phyloP scores from a whole-genome alignment of 257 asterid species.

The Parsonsia alboflavescens region DNA sequence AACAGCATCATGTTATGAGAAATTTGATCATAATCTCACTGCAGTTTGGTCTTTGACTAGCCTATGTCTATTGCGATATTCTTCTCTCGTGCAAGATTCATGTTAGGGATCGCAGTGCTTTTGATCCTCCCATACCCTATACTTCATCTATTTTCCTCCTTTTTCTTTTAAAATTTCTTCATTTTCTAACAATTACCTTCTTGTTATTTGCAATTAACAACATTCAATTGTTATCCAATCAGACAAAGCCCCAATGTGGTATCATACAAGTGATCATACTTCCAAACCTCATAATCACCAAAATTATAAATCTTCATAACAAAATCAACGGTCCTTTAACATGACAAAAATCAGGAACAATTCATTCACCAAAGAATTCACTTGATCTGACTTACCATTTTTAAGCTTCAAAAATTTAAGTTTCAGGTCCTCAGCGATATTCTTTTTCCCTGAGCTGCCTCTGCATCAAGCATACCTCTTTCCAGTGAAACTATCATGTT shows the following conservation, averaged over 20 bases:
- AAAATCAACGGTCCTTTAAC: background rate
- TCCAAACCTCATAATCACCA: background rate
- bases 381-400: constrained; percentile 42
- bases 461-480: constrained; percentile 9
- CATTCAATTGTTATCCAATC: background rate
- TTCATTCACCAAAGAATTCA: background rate
- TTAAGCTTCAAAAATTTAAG: constrained; percentile 20
- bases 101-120: background rate
- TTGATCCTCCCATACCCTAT: background rate
- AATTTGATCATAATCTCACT: background rate
- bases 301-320: background rate
- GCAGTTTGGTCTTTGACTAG: background rate
- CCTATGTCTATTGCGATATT: background rate
- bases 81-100: background rate
- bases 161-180: background rate
- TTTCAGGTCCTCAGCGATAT: constrained; percentile 15
- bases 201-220: background rate
- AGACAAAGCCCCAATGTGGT: background rate
- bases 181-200: background rate
- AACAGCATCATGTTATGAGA: background rate
- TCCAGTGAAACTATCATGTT: background rate
- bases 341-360: background rate
- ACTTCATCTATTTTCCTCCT: background rate
- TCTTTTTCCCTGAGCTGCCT: constrained; percentile 1
- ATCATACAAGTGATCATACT: background rate